A percentile compares a stretch with the other conserved stretches of the same genome.
These are phyloP conservation scores for Stagonosporopsis chrysanthemi DNA, from an alignment of 2,329 filamentous ascomycete genomes.

Conservation along the genomic window DNA sequence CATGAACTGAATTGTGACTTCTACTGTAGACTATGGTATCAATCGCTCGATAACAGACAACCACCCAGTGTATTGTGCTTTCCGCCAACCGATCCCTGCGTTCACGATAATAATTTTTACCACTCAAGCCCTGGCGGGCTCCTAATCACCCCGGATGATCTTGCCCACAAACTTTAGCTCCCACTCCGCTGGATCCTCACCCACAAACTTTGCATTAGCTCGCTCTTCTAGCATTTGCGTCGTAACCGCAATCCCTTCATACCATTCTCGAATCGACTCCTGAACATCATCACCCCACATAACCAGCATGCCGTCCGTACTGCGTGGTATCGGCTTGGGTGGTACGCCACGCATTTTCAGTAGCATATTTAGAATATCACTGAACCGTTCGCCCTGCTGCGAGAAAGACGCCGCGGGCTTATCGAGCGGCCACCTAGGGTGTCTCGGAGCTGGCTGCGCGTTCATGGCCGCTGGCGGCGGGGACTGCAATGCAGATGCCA, in stretches of 20 bases:
- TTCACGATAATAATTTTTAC: background rate
- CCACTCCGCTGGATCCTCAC: slow-evolving; percentile 46
- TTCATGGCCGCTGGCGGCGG: slow-evolving; percentile 14
- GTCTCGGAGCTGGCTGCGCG: slow-evolving; percentile 19
- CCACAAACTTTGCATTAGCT: slow-evolving; percentile 39
- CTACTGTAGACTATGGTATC: slow-evolving; percentile 9
- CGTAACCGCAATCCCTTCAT: slow-evolving; percentile 44
- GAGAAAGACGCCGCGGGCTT: slow-evolving; percentile 60
- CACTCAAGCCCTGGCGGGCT: background rate
- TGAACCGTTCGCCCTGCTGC: slow-evolving; percentile 65
- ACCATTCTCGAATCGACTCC: slow-evolving; percentile 47
- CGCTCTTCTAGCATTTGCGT: slow-evolving; percentile 37
- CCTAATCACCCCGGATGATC: slow-evolving; percentile 41
- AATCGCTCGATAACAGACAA: slow-evolving; percentile 8
- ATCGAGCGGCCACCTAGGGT: slow-evolving; percentile 61
- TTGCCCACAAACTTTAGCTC: slow-evolving; percentile 49
- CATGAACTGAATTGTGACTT: background rate
- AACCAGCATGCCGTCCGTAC: slow-evolving; percentile 45
- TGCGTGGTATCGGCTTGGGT: slow-evolving; percentile 48
- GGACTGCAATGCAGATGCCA: slow-evolving; percentile 37
- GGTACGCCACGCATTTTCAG: slow-evolving; percentile 63
- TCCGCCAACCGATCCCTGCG: background rate
- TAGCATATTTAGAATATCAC: slow-evolving; percentile 64
- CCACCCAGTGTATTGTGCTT: slow-evolving; percentile 1
- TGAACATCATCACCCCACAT: slow-evolving; percentile 44